Conservation (phyloP, 2,329 filamentous ascomycete species). For the Ophiostoma sp. region DNA sequence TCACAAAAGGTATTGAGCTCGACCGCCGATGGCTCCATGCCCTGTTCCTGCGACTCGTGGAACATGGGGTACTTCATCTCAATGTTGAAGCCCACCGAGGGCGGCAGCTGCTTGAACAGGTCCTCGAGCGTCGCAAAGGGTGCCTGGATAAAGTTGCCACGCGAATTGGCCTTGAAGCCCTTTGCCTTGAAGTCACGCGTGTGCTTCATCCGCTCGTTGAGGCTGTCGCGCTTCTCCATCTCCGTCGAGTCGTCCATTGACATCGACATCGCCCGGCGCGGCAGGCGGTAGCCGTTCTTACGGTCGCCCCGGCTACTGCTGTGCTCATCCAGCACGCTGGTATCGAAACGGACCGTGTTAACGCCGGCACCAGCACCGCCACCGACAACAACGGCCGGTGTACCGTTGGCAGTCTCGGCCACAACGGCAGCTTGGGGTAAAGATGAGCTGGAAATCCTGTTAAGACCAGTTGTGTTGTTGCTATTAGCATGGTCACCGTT, state of each 20-base stretch:
- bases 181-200: slow-evolving; percentile 93
- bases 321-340: slow-evolving; percentile 32
- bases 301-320: background rate
- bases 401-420: background rate
- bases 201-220: slow-evolving; percentile 91
- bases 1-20: slow-evolving; percentile 97
- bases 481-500: slow-evolving; percentile 25
- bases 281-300: slow-evolving; percentile 27
- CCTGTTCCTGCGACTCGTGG: slow-evolving; percentile 88
- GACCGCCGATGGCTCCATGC: slow-evolving; percentile 95
- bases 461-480: background rate
- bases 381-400: slow-evolving; percentile 16
- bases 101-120: slow-evolving; percentile 81
- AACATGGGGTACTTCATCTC: slow-evolving; percentile 99
- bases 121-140: slow-evolving; percentile 95
- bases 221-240: slow-evolving; percentile 33
- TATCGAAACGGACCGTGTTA: slow-evolving; percentile 10
- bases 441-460: background rate
- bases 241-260: slow-evolving; percentile 42
- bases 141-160: slow-evolving; percentile 91
- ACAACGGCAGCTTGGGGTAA: background rate
- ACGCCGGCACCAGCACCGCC: background rate
- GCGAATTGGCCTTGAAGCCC: slow-evolving; percentile 92
- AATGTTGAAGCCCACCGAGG: slow-evolving; percentile 91
- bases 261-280: slow-evolving; percentile 57